A percentile compares a stretch with the other conserved stretches of the same genome.
These are phyloP conservation scores for Erysimum cheiranthoides DNA, from an alignment of 345 rosid genomes.

Conservation along the genomic window DNA sequence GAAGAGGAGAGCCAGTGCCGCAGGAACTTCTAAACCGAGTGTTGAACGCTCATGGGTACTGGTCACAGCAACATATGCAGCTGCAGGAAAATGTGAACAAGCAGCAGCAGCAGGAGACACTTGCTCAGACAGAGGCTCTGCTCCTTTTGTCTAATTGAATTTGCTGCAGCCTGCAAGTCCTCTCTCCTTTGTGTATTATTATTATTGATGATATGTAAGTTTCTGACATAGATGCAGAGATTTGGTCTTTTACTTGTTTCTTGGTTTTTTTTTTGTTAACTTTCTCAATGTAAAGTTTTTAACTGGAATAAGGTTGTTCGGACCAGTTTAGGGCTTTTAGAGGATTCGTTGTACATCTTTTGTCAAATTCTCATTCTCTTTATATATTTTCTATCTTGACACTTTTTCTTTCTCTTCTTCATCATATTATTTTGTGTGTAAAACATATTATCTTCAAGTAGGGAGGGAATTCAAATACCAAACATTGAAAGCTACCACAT, in stretches of 20 bases:
- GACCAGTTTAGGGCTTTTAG: conserved; percentile 18
- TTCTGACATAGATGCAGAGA: conserved; percentile 42
- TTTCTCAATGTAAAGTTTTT: conserved; percentile 35
- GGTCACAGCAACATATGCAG: conserved; percentile 82
- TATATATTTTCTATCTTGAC: neutral
- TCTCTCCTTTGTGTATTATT: conserved; percentile 15
- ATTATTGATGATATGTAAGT: conserved; percentile 34
- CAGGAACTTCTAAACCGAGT: conserved; percentile 92
- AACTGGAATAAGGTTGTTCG: conserved; percentile 36
- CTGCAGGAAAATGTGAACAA: conserved; percentile 48
- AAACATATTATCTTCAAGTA: no score
- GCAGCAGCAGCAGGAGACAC: conserved; percentile 47
- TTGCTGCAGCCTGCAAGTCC: conserved; percentile 16
- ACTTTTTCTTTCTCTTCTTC: neutral
- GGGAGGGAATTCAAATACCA: no score
- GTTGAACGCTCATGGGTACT: conserved; percentile 75
- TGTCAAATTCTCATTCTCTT: conserved; percentile 15
- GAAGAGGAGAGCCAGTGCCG: conserved; percentile 97
- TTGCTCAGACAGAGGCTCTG: conserved; percentile 43
- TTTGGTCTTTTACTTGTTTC: conserved; percentile 24
- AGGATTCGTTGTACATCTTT: conserved; percentile 26
- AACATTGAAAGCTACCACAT: no score
- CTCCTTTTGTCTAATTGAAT: conserved; percentile 46
- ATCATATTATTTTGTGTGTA: neutral
- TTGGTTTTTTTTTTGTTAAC: neutral